A percentile compares a stretch with the other conserved stretches of the same genome.
Conservation (phyloP, 2,329 filamentous ascomycete species). For the Emydomyces testavorans region DNA sequence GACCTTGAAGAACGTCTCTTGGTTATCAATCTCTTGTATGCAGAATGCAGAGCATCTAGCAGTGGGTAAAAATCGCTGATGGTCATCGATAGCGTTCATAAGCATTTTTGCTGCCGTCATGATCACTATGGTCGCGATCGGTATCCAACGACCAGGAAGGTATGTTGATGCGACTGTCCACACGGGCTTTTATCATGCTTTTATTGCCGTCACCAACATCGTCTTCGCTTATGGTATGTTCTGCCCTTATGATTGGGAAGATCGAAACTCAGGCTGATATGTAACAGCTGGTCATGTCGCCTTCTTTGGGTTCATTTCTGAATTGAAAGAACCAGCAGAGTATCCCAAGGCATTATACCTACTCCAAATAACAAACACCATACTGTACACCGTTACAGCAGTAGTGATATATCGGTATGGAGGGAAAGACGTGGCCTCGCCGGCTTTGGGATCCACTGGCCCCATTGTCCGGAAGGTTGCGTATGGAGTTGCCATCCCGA, state of each 20-base stretch:
- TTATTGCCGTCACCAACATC: constrained; percentile 56
- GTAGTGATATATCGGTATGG: constrained; percentile 58
- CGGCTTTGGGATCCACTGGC: constrained; percentile 54
- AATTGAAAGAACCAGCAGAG: constrained; percentile 50
- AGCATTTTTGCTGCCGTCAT: constrained; percentile 54
- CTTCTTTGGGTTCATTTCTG: constrained; percentile 56
- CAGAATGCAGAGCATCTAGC: not conserved
- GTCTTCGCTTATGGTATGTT: constrained; percentile 54
- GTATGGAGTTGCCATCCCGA: constrained; percentile 57
- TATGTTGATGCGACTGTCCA: constrained; percentile 30
- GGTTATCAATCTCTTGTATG: constrained; percentile 48
- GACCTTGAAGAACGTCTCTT: constrained; percentile 52
- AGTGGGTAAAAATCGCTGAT: too few relatives aligned
- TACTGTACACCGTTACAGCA: constrained; percentile 54
- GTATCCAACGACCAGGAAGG: constrained; percentile 38
- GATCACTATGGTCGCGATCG: constrained; percentile 56
- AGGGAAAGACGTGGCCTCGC: constrained; percentile 50
- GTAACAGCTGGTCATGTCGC: constrained; percentile 49
- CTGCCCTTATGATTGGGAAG: constrained; percentile 21
- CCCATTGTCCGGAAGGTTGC: constrained; percentile 49
- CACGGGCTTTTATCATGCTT: constrained; percentile 43
- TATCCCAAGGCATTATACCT: constrained; percentile 53
- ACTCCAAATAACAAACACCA: constrained; percentile 48
- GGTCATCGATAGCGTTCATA: constrained; percentile 41
- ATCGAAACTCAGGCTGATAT: constrained; percentile 3